Base-by-base conservation (phyloP, 2,329 filamentous ascomycete genomes). In the Microdochium bolleyi region DNA sequence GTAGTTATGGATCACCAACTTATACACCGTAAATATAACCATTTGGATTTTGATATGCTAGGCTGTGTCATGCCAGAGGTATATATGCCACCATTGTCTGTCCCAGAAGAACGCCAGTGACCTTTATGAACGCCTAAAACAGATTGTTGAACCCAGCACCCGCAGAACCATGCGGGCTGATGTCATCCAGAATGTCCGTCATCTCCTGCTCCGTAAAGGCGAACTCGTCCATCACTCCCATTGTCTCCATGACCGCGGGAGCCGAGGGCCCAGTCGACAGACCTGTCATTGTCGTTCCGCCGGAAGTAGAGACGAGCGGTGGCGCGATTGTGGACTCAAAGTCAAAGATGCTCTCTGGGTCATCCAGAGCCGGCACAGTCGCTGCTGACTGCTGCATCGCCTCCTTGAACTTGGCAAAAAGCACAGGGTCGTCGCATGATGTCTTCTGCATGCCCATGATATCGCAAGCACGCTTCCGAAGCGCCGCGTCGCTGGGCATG, bases 371-470 rank as follows among this genome's bases (percentile, higher is more conserved):
- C 19, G 54, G 51, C 10, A 37, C 49, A 3, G 49, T 22, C 2
- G 41, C 22, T 13, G 34, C 19, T 44, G 25, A 21, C 38, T 62
- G 60, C 37, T 59, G 57, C 57, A 79, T 67, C 60, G 75, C 69
- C 1, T 65, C 64, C 65, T 75, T 79, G 67, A 84, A 84, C 61
- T 77, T 80, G 22, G 64, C 69, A 51, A 84, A 63, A 19, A 84
- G 64, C 2, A 72, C 67, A 0, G 63, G 58, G 58, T 84, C 79
- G 49, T 85, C 81, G 0, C 79, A 80, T 7, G 80, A 67, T 1
- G 81, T 84, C 4, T 59, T 61, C 3, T 69, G 61, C 27, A 71
- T 64, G 2, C 71, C 67, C 51, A 80, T 60, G 48, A 84, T 76
- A 49, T 75, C 68, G 50, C 74, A 65, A 2, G 75, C 81, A 52